Conservation (phyloP, 768 basidiomycete species). For the Tylopilus plumbeoviolaceoides region DNA sequence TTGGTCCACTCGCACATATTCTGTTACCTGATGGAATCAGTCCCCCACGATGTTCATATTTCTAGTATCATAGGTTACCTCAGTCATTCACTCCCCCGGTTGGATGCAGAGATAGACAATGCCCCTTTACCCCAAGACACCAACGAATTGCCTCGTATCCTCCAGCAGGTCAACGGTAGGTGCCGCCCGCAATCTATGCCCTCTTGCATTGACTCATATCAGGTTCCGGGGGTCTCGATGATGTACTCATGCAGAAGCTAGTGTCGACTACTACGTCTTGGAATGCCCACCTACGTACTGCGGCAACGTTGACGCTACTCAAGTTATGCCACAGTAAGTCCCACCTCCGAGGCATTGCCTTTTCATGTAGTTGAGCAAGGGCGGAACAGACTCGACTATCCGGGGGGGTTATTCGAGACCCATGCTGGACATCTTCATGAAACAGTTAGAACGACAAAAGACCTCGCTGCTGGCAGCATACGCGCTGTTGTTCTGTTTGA, state of each 20-base stretch:
- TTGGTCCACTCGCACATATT: neutral
- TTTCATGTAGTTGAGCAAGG: neutral
- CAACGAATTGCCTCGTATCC: neutral
- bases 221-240: neutral
- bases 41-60: neutral
- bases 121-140: neutral
- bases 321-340: conserved; percentile 9
- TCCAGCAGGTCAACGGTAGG: neutral
- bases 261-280: neutral
- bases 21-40: neutral
- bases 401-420: neutral
- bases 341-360: neutral
- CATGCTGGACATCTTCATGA: neutral
- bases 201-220: neutral
- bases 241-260: neutral
- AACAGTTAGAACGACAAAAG: neutral
- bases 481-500: conserved; percentile 2
- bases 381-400: neutral
- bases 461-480: conserved; percentile 10
- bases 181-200: no score
- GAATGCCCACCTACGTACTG: neutral
- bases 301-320: conserved; percentile 7
- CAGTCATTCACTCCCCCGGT: neutral
- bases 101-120: conserved; percentile 1
- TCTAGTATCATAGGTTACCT: conserved; percentile 6